These are phyloP conservation scores for Luvunga scandens DNA, from an alignment of 345 rosid species.

Conservation along the genomic window DNA sequence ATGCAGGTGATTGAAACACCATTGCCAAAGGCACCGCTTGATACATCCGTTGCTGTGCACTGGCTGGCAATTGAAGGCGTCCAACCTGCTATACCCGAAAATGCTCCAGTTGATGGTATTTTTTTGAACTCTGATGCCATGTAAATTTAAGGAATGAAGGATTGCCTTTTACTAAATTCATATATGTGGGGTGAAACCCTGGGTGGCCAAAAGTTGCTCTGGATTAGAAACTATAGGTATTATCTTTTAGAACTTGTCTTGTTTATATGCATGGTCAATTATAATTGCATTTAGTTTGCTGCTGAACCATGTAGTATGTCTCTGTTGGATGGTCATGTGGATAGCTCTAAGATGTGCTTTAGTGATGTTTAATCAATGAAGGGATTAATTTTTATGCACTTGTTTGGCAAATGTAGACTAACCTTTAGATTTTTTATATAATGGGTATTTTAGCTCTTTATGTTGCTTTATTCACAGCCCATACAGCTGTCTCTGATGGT, in stretches of 20 bases:
- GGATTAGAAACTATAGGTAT: background rate
- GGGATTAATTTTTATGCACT: background rate
- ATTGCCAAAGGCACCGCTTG: conserved; percentile 55
- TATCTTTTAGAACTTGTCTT: background rate
- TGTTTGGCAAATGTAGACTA: background rate
- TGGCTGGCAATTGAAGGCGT: conserved; percentile 94
- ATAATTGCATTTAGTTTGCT: background rate
- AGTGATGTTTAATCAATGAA: background rate
- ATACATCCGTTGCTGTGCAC: conserved; percentile 52
- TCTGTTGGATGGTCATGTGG: background rate
- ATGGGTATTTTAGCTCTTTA: background rate
- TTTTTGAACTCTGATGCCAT: background rate
- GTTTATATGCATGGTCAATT: background rate
- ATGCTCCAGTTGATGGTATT: conserved; percentile 63
- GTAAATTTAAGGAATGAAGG: background rate
- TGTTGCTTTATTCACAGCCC: conserved; percentile 15
- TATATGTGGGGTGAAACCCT: background rate
- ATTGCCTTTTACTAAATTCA: background rate
- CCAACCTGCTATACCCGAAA: conserved; percentile 79
- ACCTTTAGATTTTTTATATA: background rate
- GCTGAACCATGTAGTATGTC: background rate
- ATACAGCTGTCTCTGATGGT: conserved; percentile 46
- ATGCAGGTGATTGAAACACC: conserved; percentile 69
- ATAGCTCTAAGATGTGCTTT: background rate
- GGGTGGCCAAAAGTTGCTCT: background rate